Percentiles rank a stretch among this genome's conserved stretches.
Conservation (phyloP, 2,329 filamentous ascomycete species). For the Clarireedia sp. region DNA sequence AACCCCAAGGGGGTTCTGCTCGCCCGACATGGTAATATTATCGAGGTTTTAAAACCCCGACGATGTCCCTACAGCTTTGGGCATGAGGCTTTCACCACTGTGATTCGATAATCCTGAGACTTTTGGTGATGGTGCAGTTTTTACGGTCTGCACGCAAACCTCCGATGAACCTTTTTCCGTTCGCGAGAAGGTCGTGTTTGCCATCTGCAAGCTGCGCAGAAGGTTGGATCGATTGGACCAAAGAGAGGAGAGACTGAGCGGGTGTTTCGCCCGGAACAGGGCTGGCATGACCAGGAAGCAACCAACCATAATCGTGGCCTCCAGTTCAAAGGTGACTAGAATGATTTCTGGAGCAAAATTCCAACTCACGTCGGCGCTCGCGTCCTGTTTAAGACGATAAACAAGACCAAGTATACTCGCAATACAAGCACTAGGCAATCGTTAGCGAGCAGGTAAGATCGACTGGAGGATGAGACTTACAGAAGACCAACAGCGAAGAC, state of each 20-base stretch:
- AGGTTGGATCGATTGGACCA: not conserved
- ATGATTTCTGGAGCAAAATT: not conserved
- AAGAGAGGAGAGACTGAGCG: not conserved
- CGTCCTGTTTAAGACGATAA: not conserved
- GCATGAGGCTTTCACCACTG: not conserved
- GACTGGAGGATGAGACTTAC: not conserved
- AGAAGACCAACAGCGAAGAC: not conserved
- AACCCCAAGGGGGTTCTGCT: not conserved
- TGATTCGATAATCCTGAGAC: not conserved
- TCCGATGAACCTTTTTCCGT: not conserved
- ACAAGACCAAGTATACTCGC: not conserved
- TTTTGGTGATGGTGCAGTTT: not conserved
- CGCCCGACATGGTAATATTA: not conserved
- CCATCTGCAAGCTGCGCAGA: not conserved
- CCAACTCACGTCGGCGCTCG: not conserved
- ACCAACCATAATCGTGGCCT: not conserved
- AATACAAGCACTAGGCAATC: not conserved
- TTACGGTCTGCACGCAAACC: not conserved
- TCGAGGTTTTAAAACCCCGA: not conserved
- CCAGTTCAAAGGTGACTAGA: not conserved
- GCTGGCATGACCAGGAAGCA: not conserved
- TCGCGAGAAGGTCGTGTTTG: not conserved
- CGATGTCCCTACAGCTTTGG: not conserved
- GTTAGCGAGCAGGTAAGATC: not conserved
- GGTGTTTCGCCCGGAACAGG: not conserved